Evolutionary conservation across 2,329 filamentous ascomycete genomes (phyloP).

Genomic region (Diaporthe destruens): DNA sequence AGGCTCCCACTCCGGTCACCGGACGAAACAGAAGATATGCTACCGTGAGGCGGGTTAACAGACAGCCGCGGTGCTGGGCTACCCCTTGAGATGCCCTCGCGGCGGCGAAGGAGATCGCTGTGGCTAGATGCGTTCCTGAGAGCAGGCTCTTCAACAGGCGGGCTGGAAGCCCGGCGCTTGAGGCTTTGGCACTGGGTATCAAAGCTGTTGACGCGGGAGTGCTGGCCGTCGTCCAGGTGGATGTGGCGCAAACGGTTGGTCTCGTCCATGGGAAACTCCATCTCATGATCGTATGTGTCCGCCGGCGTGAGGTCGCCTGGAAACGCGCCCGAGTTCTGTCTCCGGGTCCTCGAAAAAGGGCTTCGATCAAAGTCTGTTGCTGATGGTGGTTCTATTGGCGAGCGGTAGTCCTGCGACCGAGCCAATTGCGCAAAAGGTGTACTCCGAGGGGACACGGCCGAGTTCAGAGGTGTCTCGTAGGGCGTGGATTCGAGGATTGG

Average conservation of each 20-base stretch:
- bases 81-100: constrained; percentile 62
- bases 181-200: constrained; percentile 60
- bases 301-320: constrained; percentile 61
- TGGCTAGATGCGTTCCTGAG: constrained; percentile 55
- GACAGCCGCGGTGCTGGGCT: constrained; percentile 66
- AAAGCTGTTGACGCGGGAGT: constrained; percentile 43
- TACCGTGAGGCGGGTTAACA: constrained; percentile 55
- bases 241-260: constrained; percentile 55
- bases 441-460: constrained; percentile 61
- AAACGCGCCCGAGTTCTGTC: constrained; percentile 61
- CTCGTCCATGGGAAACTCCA: constrained; percentile 61
- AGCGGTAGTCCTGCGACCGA: constrained; percentile 56
- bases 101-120: constrained; percentile 61
- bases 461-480: constrained; percentile 61
- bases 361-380: constrained; percentile 61
- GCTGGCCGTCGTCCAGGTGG: constrained; percentile 58
- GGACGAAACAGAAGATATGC: constrained; percentile 59
- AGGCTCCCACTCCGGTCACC: constrained; percentile 62
- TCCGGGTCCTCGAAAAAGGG: constrained; percentile 58
- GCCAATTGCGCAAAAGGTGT: constrained; percentile 56
- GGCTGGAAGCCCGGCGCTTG: constrained; percentile 69
- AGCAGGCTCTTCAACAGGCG: constrained; percentile 61
- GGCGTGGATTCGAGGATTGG: constrained; percentile 60
- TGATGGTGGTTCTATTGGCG: constrained; percentile 53
- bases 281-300: constrained; percentile 62